phyloP scores from a whole-genome alignment of 1,284 basidiomycete genomes.

The Melanopsichium pennsylvanicum region DNA sequence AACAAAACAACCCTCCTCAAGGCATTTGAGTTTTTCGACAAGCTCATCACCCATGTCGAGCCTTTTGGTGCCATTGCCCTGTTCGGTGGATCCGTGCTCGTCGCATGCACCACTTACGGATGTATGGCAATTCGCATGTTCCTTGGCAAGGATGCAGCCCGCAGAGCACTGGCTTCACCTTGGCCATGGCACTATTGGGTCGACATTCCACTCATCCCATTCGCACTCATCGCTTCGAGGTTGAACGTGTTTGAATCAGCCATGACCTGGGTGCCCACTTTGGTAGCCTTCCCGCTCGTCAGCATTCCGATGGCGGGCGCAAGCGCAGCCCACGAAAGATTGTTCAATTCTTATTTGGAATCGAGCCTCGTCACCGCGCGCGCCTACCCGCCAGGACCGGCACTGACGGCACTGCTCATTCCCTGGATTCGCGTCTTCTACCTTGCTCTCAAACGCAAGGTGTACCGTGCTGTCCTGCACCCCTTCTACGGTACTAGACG shows the following conservation, averaged over 20 bases:
- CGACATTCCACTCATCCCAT: conserved; percentile 61
- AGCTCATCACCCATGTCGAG: conserved; percentile 23
- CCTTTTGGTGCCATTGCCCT: conserved; percentile 32
- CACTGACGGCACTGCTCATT: conserved; percentile 47
- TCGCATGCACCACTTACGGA: conserved; percentile 50
- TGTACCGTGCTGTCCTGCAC: conserved; percentile 42
- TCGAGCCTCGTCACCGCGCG: conserved; percentile 16
- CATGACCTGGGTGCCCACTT: conserved; percentile 54
- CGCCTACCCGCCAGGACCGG: conserved; percentile 50
- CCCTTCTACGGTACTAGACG: conserved; percentile 24
- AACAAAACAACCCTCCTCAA: conserved; percentile 36
- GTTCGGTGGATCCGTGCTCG: conserved; percentile 29
- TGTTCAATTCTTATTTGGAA: conserved; percentile 23
- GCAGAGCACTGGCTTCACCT: conserved; percentile 35
- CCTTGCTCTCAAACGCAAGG: conserved; percentile 46
- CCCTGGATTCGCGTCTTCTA: conserved; percentile 60
- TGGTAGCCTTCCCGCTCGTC: conserved; percentile 49
- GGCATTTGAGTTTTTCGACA: conserved; percentile 41
- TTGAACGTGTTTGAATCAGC: conserved; percentile 54
- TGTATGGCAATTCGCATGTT: conserved; percentile 49
- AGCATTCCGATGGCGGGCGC: conserved; percentile 22
- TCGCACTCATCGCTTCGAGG: conserved; percentile 53
- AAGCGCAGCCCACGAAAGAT: conserved; percentile 9
- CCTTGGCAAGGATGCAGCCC: conserved; percentile 45
- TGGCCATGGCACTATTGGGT: conserved; percentile 62